Evolutionary conservation across 371 early-diverging fungal species (phyloP).

Genomic region (Parasitella parasitica): DNA sequence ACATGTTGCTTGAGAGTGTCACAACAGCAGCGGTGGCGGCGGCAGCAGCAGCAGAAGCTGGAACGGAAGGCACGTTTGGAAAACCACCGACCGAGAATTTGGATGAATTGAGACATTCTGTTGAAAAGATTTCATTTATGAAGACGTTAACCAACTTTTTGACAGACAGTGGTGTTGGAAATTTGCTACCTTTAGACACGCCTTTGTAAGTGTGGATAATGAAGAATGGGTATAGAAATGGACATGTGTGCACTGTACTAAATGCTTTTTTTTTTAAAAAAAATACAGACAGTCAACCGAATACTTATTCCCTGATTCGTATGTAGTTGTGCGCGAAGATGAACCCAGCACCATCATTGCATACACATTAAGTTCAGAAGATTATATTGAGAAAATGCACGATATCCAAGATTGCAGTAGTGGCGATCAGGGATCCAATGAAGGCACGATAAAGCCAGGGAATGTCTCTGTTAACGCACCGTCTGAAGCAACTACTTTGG

Average conservation of each 20-base stretch:
- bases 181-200: conserved; percentile 69
- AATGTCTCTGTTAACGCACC: conserved; percentile 4
- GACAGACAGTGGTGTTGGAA: conserved; percentile 62
- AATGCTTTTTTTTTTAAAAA: neutral
- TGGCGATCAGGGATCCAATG: conserved; percentile 14
- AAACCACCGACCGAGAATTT: neutral
- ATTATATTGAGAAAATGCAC: conserved; percentile 48
- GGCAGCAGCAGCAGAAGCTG: neutral
- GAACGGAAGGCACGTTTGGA: neutral
- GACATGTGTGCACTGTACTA: no score
- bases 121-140: conserved; percentile 66
- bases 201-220: conserved; percentile 66
- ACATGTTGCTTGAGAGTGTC: conserved; percentile 1
- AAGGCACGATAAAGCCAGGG: conserved; percentile 8
- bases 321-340: conserved; percentile 86
- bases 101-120: conserved; percentile 21
- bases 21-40: neutral
- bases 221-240: no score
- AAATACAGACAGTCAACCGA: conserved; percentile 62
- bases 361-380: conserved; percentile 68
- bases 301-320: conserved; percentile 85
- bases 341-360: conserved; percentile 96
- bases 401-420: conserved; percentile 33
- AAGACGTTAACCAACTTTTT: conserved; percentile 78
- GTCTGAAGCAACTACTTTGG: conserved; percentile 7